phyloP scores from a whole-genome alignment of 495 filamentous ascomycete genomes.

The Daldinia concentrica region DNA sequence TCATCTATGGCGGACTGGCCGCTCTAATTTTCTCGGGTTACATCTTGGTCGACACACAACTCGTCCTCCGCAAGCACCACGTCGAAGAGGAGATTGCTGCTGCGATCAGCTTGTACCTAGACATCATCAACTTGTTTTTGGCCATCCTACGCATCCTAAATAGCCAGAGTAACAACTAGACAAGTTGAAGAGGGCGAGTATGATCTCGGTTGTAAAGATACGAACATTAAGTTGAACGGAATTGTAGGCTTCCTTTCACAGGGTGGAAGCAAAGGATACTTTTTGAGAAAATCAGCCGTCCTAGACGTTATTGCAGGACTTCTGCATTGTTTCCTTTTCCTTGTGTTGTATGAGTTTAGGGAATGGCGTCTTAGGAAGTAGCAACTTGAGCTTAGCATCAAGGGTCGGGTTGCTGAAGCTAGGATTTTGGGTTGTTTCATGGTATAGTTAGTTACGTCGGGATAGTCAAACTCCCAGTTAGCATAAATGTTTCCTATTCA shows the following conservation, averaged over 20 bases:
- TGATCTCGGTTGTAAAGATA: neutral
- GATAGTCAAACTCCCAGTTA: neutral
- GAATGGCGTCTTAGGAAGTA: slow-evolving; percentile 14
- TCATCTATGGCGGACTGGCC: slow-evolving; percentile 80
- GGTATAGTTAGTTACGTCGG: neutral
- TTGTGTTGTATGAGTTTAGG: slow-evolving; percentile 49
- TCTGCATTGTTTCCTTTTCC: slow-evolving; percentile 27
- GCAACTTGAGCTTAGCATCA: slow-evolving; percentile 4
- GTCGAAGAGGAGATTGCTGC: slow-evolving; percentile 99
- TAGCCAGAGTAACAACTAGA: slow-evolving; percentile 83
- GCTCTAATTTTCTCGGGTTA: slow-evolving; percentile 93
- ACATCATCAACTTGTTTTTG: slow-evolving; percentile 96
- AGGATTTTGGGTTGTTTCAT: neutral
- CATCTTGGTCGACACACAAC: slow-evolving; percentile 94
- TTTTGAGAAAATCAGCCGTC: neutral
- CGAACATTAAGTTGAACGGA: neutral
- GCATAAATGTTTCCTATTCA: neutral
- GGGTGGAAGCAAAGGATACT: neutral
- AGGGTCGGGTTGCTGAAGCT: neutral
- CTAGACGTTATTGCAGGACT: neutral
- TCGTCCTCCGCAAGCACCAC: slow-evolving; percentile 93
- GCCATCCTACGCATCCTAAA: slow-evolving; percentile 91
- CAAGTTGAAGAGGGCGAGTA: neutral
- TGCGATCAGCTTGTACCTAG: slow-evolving; percentile 92
- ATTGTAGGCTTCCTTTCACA: neutral